Percentiles rank a stretch among this genome's conserved stretches.
These are phyloP conservation scores for Geotrichum cucujoidarum DNA, from an alignment of 1,139 yeast species.

Conservation along the genomic window DNA sequence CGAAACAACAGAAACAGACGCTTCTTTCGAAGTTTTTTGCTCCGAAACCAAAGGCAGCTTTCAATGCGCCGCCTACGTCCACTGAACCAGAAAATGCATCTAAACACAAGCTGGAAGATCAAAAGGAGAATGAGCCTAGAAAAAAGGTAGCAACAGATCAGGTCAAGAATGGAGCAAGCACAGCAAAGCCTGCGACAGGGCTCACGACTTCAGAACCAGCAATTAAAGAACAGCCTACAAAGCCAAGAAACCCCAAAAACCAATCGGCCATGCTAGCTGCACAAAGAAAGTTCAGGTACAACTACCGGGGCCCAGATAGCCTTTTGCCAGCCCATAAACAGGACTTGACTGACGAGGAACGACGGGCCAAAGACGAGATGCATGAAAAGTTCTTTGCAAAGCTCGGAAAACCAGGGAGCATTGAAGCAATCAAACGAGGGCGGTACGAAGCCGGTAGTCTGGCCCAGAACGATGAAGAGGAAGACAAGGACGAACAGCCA, in stretches of 20 bases:
- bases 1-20: slow-evolving; percentile 5
- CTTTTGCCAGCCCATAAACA: neutral
- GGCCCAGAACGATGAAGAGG: slow-evolving; percentile 8
- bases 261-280: slow-evolving; percentile 12
- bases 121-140: neutral
- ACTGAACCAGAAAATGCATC: neutral
- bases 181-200: neutral
- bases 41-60: neutral
- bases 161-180: neutral
- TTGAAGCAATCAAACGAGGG: slow-evolving; percentile 21
- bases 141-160: neutral
- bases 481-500: slow-evolving; percentile 3
- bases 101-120: slow-evolving; percentile 3
- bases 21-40: slow-evolving; percentile 1
- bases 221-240: neutral
- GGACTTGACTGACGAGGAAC: neutral
- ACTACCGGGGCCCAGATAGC: slow-evolving; percentile 1
- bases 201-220: no score
- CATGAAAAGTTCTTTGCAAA: slow-evolving; percentile 22
- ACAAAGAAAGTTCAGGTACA: slow-evolving; percentile 14
- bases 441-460: slow-evolving; percentile 11
- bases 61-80: no score
- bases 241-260: neutral
- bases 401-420: slow-evolving; percentile 24
- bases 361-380: slow-evolving; percentile 3